Base-by-base conservation (phyloP, 2,329 filamentous ascomycete genomes). In the Aureobasidium subglaciale region DNA sequence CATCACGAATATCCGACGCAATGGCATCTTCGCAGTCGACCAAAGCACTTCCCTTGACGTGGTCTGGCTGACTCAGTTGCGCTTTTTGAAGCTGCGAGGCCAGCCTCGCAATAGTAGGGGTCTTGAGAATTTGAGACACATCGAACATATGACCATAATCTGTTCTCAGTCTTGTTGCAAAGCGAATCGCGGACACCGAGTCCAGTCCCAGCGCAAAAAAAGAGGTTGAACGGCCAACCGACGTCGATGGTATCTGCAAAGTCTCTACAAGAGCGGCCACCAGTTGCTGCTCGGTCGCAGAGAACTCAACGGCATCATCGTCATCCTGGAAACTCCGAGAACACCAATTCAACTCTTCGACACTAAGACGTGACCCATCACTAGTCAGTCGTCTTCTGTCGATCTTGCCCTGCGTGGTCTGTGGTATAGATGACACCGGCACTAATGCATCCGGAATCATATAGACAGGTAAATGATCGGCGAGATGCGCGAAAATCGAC, bases 121-220 rank as follows among this genome's bases (percentile, higher is more conserved):
- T 79, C 45, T 79, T 81, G n/a, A 95, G 71, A 20, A 95, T 79
- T 1, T 77, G 70, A 0, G 87, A 90, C 7, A 95, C 81, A 10
- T 86, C 75, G 2, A 90, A 65, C 22, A 78, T 73, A 5, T 63
- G 70, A 1, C 81, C 68, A 0, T 65, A 59, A 2, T 70, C 62
- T 50, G 78, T 76, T 54, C 78, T 76, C 0, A 96, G 66, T 15
- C 68, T 65, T 54, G 77, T 82, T 0, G 86, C 80, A 8, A 95
- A 70, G 0, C 79, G 73, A 59, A 96, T 95, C 0, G 88, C 88
- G 7, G 85, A 87, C 24, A 96, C 82, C 0, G 90, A 95, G 66
- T 96, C 90, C 5, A 96, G 68, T 0, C 91, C 91, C 2, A 95
- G 69, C n/a, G 79, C 81, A 55, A 86, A 84, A 58, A 96, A 86